phyloP scores from a whole-genome alignment of 148 eudicot genomes.

The Fagopyrum homotropicum region DNA sequence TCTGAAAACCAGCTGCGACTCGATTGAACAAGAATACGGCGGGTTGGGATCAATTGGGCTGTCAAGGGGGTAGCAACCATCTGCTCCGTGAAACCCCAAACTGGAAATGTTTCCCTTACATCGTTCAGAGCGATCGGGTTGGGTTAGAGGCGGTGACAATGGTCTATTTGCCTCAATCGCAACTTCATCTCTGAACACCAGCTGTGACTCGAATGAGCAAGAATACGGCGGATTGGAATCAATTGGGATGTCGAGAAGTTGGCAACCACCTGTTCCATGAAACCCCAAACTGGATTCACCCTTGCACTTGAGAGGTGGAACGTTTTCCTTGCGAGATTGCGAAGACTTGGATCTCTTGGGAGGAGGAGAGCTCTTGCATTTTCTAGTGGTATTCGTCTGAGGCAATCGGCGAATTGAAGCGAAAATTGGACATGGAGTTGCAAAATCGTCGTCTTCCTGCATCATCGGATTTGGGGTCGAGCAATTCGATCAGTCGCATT shows the following conservation, averaged over 20 bases:
- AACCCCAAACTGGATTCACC: background rate
- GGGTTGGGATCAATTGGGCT: background rate
- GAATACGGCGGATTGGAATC: background rate
- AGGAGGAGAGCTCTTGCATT: background rate
- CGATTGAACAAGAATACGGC: background rate
- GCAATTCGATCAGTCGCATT: background rate
- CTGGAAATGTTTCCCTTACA: background rate
- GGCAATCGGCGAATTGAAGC: background rate
- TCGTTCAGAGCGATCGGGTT: background rate
- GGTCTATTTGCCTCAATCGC: background rate
- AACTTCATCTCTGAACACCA: background rate
- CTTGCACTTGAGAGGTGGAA: background rate
- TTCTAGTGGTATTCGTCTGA: background rate
- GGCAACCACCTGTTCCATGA: background rate
- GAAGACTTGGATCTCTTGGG: background rate
- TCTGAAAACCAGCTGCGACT: background rate
- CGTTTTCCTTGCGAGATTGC: background rate
- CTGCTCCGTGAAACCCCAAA: background rate
- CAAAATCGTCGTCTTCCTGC: conserved; percentile 13
- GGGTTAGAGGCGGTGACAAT: background rate
- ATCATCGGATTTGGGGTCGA: background rate
- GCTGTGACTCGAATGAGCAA: background rate
- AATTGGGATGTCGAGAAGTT: background rate
- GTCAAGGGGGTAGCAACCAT: background rate
- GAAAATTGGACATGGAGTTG: background rate